Base-by-base conservation (phyloP, 176 grass and related monocot genomes). In the Pontederia paniculata region DNA sequence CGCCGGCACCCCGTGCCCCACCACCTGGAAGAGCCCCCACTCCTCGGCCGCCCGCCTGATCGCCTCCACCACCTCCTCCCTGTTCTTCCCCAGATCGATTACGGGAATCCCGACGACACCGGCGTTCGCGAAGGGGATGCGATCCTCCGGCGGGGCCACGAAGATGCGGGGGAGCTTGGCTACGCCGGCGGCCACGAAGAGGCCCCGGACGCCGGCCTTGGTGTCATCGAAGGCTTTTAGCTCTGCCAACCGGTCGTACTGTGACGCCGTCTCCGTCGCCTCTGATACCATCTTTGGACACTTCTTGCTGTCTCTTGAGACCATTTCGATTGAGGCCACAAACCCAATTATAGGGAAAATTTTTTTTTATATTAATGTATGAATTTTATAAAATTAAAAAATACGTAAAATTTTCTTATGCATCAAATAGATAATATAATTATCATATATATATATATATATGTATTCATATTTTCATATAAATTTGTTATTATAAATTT, bases 21-120 rank as follows among this genome's bases (percentile, higher is more conserved):
- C 66, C 52, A 90, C 71, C 67, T 90, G 71, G 60, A 85, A 84
- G 63, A 85, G 81, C 1, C 86, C 81, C 86, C 81, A 85, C 31
- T 73, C 57, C 8, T 21, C 25, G 9, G 43, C 50, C 2, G 86
- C 81, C 6, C 52, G 28, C 4, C 78, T 17, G 54, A 78, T 3
- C 2, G 59, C 18, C 5, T 45, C 74, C 10, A 63, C 73, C 19
- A 53, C 65, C 12, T 11, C 48, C 0, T 8, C 49, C 9, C 17
- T 73, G 41, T 71, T 71, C 2, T 5, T 1, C 10, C 18, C 11
- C 6, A 88, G 57, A 17, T 88, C 67, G 17, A 88, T 73, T 20
- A 79, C 60, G 1, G 79, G 79, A 16, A 52, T 8, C 16, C 50
- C 16, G 56, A 84, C 13, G 8, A 58, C 23, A 8, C 52, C 55